Base-by-base conservation (phyloP, 1,284 basidiomycete genomes). In the Omphalotus olearius region DNA sequence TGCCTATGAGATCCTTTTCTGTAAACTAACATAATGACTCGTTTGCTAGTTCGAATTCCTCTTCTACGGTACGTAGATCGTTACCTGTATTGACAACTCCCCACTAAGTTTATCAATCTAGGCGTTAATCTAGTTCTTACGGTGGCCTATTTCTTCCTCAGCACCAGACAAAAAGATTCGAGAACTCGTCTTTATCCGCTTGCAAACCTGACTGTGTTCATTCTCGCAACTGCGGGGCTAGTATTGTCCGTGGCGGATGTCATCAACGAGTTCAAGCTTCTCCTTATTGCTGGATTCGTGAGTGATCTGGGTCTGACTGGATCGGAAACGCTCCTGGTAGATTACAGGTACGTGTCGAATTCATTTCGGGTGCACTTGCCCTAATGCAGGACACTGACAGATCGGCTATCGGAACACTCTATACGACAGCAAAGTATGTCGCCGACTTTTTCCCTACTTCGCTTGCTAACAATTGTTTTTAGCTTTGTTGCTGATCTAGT, bases 141-240 rank as follows among this genome's bases (percentile, higher is more conserved):
- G 23, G 39, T 14, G 13, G 30, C 42, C 6, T 42, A 49, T 17
- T 9, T 42, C 18, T 49, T 40, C 18, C 23, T 49, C 47, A 40
- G 13, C 47, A n/a, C 6, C 47, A 40, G 18, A n/a, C 40, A 49
- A 33, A 11, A 20, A 16, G 18, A n/a, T 4, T 6, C 13, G 28
- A 49, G 40, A 13, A 38, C 30, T 35, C 47, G 18, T 20, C 40
- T 49, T 42, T 49, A 49, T 26, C 47, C 47, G 3, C n/a, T 49
- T 33, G 40, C 47, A 13, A 23, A 41, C 11, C 26, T 42, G 30
- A 38, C 42, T 16, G 28, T 49, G 9, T 49, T 49, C 14, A 14
- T 49, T 14, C 26, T 49, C 14, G 47, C 47, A 13, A 49, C 38
- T 14, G 47, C 39, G 4, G 47, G 47, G 7, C 40, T 49, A 16